These are phyloP conservation scores for Schrenkiella parvula DNA, from an alignment of 345 rosid genomes.

Conservation along the genomic window DNA sequence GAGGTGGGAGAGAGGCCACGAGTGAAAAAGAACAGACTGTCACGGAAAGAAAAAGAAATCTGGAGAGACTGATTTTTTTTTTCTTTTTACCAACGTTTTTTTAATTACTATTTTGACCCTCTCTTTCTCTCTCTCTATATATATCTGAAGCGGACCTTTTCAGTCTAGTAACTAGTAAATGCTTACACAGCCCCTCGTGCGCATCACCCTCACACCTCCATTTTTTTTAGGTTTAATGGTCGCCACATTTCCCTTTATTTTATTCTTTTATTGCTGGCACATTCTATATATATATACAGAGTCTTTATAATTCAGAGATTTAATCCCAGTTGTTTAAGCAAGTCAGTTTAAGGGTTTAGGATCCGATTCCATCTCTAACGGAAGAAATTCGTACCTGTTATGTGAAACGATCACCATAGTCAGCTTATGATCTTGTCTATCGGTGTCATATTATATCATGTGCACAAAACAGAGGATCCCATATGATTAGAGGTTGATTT, in stretches of 20 bases:
- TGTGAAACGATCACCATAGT: too few species aligned
- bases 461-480: neutral
- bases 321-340: too few species aligned
- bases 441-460: too few species aligned
- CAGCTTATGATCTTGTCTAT: too few species aligned
- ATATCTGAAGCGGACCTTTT: neutral
- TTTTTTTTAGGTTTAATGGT: neutral
- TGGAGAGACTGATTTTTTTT: neutral
- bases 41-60: conserved; percentile 4
- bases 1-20: conserved; percentile 23
- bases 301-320: neutral
- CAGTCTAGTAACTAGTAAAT: neutral
- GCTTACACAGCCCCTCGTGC: conserved; percentile 16
- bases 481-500: neutral
- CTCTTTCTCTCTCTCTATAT: neutral
- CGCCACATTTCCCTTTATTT: neutral
- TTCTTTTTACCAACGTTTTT: neutral
- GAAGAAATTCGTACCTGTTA: too few species aligned
- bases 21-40: conserved; percentile 39
- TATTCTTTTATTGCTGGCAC: neutral
- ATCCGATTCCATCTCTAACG: too few species aligned
- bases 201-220: conserved; percentile 4
- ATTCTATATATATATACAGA: neutral
- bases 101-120: neutral
- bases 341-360: too few species aligned